Conservation (phyloP, 2,329 filamentous ascomycete genomes). For the Grosmannia huntii region DNA sequence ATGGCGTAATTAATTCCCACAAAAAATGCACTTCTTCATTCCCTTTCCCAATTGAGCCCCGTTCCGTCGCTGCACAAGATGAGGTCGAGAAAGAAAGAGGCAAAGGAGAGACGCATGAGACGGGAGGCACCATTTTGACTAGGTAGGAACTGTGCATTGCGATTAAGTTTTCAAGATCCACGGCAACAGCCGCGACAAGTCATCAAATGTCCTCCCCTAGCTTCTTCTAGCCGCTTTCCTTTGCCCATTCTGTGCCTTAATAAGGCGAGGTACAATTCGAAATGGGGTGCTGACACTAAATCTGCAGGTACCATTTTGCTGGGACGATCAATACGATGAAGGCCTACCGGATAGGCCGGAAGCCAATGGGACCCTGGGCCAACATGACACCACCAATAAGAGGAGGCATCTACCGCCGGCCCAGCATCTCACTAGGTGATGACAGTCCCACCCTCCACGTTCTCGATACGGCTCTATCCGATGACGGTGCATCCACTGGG, state of each 20-base stretch:
- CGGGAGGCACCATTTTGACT: neutral
- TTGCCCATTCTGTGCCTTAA: neutral
- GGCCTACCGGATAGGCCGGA: constrained; percentile 46
- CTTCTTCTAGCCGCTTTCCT: neutral
- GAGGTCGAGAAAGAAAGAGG: neutral
- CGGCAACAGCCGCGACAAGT: neutral
- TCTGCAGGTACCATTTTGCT: constrained; percentile 41
- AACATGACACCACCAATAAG: constrained; percentile 46
- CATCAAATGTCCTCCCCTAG: neutral
- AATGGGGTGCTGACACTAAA: constrained; percentile 14
- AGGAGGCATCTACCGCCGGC: constrained; percentile 8
- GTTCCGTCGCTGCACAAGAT: neutral
- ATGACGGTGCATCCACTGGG: constrained; percentile 1
- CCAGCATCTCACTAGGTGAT: neutral
- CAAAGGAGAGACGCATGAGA: neutral
- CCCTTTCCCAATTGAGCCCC: neutral
- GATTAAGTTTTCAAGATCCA: neutral
- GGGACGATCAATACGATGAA: constrained; percentile 43
- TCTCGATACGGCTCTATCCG: neutral
- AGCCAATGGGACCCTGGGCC: constrained; percentile 38
- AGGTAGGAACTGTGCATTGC: neutral
- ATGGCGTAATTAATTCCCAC: constrained; percentile 33
- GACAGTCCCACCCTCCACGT: neutral
- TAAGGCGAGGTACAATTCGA: neutral
- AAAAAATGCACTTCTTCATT: neutral